Base-by-base conservation (phyloP, 1,284 basidiomycete genomes). In the Cutaneotrichosporon cyanovorans region DNA sequence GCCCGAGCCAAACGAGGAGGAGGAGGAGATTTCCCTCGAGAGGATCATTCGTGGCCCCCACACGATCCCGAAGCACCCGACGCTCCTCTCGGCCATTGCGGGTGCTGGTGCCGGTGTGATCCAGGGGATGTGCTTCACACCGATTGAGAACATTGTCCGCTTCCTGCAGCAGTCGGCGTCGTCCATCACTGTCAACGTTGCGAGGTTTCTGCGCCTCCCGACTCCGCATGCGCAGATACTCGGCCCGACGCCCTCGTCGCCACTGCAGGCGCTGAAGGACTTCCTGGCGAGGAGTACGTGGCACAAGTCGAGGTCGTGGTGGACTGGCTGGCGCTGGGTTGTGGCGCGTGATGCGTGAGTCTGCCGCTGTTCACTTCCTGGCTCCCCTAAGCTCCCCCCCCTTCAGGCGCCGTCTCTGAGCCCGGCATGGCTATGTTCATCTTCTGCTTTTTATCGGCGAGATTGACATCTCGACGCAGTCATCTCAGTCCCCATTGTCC, bases 81-180 rank as follows among this genome's bases (percentile, higher is more conserved):
- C 69, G 2, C 37, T 71, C 7, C 54, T 71, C 19, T 65, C 62
- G 1, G 66, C 61, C 3, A 46, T 71, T 5, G 66, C 69, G 0
- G 69, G 69, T 1, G 64, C 62, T 0, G 65, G 63, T 1, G 69
- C 69, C 1, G 69, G 69, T 5, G 37, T 67, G 4, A 57, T 71
- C 2, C 68, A 72, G 40, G 69, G 67, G 2, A 37, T 65, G 15
- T 64, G 66, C 0, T 72, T 72, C 42, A 69, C 69, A 1, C 69
- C 69, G 1, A 63, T 72, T 9, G 69, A 72, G 50, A 72, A 72
- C 52, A 55, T 69, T 12, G 68, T 72, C 30, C 48, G 60, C 62
- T 68, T 64, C 36, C 33, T 62, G 5, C 59, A 60, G 15, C 59
- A 62, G 44, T 64, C 60, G 3, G 56, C 62, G 3, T 50, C 56